A percentile compares a stretch with the other conserved stretches of the same genome.
Conservation (phyloP, 768 basidiomycete genomes). For the Phaeolepiota aurea region DNA sequence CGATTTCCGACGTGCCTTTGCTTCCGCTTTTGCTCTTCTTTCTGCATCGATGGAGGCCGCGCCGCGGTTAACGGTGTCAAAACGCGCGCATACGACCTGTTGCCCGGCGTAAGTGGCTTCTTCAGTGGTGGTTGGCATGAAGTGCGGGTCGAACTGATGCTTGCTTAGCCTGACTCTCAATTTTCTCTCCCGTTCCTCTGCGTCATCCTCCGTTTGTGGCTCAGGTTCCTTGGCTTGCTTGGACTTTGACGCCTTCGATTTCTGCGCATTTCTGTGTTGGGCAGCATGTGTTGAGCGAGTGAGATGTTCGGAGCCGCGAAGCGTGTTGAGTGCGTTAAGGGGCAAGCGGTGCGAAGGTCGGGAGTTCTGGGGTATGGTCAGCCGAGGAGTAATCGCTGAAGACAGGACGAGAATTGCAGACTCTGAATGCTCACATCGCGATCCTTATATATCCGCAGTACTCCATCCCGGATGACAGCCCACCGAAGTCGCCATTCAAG, state of each 20-base stretch:
- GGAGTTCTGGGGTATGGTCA: slow-evolving; percentile 34
- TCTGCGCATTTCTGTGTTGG: too few relatives aligned
- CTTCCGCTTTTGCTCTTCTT: neutral
- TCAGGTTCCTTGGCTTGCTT: too few relatives aligned
- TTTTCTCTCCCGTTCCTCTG: neutral
- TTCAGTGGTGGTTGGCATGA: neutral
- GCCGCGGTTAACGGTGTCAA: neutral
- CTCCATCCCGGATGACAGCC: slow-evolving; percentile 51
- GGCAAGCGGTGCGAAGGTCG: slow-evolving; percentile 29
- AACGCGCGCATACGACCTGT: neutral
- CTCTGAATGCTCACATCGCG: slow-evolving; percentile 32
- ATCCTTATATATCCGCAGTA: slow-evolving; percentile 45
- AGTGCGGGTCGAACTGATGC: neutral
- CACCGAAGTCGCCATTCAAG: slow-evolving; percentile 59
- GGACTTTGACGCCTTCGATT: too few relatives aligned
- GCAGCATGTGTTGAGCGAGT: slow-evolving; percentile 4
- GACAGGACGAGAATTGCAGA: neutral
- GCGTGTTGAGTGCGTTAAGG: slow-evolving; percentile 28
- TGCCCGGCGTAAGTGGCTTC: neutral
- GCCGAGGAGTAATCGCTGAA: too few relatives aligned
- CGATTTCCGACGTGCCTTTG: neutral
- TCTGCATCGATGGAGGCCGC: neutral
- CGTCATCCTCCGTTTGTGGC: neutral
- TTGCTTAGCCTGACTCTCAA: neutral
- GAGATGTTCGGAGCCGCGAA: slow-evolving; percentile 39